A percentile compares a stretch with the other conserved stretches of the same genome.
phyloP scores from a whole-genome alignment of 164 flowering plant species.

The Vitis rupestris region DNA sequence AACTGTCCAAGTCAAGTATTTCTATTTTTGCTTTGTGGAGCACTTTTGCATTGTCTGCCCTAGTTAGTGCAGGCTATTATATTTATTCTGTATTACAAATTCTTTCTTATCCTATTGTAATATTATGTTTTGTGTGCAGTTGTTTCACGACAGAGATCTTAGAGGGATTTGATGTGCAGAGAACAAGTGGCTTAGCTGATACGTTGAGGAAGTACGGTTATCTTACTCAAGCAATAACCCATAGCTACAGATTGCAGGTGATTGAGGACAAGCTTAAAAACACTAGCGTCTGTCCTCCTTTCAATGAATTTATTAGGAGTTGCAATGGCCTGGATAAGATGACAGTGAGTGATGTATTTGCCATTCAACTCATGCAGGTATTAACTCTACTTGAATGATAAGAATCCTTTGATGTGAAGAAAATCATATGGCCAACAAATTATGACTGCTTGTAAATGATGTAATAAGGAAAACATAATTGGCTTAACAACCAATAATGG shows the following conservation, averaged over 20 bases:
- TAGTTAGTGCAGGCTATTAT: too few relatives aligned
- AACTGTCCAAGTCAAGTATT: too few relatives aligned
- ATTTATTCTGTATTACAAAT: neutral
- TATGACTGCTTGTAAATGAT: too few relatives aligned
- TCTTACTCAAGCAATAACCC: slow-evolving; percentile 70
- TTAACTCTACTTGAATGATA: neutral
- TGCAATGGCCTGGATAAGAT: slow-evolving; percentile 82
- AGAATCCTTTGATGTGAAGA: neutral
- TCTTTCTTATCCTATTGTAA: neutral
- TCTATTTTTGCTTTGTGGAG: too few relatives aligned
- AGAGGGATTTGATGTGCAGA: slow-evolving; percentile 95
- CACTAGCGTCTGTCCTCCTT: slow-evolving; percentile 52
- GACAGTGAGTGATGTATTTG: slow-evolving; percentile 93
- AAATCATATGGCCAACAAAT: neutral
- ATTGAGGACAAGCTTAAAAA: slow-evolving; percentile 20
- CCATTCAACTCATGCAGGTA: slow-evolving; percentile 97
- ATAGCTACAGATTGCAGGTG: slow-evolving; percentile 42
- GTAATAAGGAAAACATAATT: too few relatives aligned
- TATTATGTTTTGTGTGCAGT: slow-evolving; percentile 37
- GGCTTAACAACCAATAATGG: too few relatives aligned
- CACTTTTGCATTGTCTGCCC: too few relatives aligned
- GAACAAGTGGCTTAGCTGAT: slow-evolving; percentile 80
- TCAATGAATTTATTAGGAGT: slow-evolving; percentile 54
- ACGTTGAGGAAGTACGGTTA: slow-evolving; percentile 76
- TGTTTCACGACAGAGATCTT: slow-evolving; percentile 98